Base-by-base conservation (phyloP, 2,329 filamentous ascomycete genomes). In the Xylariaceae sp. region DNA sequence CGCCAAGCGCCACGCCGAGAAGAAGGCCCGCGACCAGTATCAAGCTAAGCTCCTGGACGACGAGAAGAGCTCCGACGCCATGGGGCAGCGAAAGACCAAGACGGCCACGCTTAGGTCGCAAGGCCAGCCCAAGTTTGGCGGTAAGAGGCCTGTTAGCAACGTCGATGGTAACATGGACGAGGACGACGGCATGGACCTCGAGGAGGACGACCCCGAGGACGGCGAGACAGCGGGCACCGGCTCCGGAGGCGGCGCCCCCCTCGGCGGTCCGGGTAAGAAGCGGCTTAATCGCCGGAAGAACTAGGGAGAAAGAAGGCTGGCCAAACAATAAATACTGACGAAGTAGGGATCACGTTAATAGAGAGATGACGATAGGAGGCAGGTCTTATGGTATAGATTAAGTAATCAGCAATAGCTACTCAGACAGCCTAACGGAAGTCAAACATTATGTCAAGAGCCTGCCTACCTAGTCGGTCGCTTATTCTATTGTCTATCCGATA, bases 131-230 rank as follows among this genome's bases (percentile, higher is more conserved):
- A 38, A 13, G 2, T 70, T 64, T 28, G 22, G 22, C 39, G 63
- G 65, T 16, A 74, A 73, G 66, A 63, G 71, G 18, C 63, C 68
- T 6, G 65, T 59, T 47, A 60, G 60, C 1, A 66, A 60, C 33
- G 51, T 65, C 5, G 63, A 64, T 3, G 17, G 47, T 2, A 71
- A 71, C 46, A 65, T 71, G 18, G 69, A 71, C 1, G 72, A 75
- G 4, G 75, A 76, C 31, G 77, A 79, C 56, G 75, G 72, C 41
- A 81, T 83, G 75, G 81, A 84, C 46, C 61, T 84, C 28, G 82
- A 85, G 54, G 70, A 73, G 31, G 71, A 74, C 43, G 76, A 79
- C 11, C 75, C 75, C 5, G 72, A 77, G 5, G 71, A 73, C 1
- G 76, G 75, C 45, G 76, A 79, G 42, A 73, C 69, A 39, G 66